Conservation (phyloP, 73 alveolate genomes). For the Uronychia binucleata region DNA sequence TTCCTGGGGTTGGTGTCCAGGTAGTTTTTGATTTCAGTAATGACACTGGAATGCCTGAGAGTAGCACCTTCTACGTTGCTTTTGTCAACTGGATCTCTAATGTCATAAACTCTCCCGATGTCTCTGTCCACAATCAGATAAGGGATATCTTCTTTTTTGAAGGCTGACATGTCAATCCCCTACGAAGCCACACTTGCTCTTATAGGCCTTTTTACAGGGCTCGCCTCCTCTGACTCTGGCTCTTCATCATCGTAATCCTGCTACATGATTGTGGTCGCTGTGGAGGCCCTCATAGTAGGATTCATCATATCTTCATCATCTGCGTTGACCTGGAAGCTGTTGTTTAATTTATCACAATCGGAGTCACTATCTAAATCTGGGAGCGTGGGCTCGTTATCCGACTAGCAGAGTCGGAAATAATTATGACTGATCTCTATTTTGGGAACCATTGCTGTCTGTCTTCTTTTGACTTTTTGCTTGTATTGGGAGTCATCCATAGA, state of each 20-base stretch:
- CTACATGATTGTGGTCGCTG: neutral
- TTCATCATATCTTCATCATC: neutral
- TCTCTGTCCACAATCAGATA: neutral
- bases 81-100: neutral
- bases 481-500: no score
- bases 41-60: constrained; percentile 1
- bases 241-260: neutral
- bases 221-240: neutral
- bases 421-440: neutral
- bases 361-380: neutral
- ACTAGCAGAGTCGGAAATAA: neutral
- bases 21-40: constrained; percentile 8
- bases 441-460: neutral
- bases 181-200: neutral
- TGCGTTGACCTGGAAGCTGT: neutral
- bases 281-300: neutral
- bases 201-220: neutral
- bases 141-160: neutral
- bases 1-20: constrained; percentile 22
- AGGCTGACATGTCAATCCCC: neutral
- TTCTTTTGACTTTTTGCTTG: no score
- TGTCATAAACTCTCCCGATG: neutral
- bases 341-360: neutral
- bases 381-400: neutral
- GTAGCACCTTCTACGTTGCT: neutral